Evolutionary conservation across 169 alveolate genomes (phyloP).

Genomic region (Plasmodium gonderi): DNA sequence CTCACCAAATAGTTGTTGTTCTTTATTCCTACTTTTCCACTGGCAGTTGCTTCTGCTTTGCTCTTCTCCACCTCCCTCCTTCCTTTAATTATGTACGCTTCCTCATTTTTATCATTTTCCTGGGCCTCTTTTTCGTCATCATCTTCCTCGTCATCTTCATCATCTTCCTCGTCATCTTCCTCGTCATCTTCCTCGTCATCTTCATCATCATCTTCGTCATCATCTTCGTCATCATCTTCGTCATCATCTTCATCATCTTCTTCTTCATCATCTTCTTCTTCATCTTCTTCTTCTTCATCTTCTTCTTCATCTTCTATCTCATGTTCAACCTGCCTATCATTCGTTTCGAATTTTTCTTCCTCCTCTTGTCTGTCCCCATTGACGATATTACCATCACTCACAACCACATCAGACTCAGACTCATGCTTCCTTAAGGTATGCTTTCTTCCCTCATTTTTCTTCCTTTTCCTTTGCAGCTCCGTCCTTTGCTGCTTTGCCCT

Average conservation of each 20-base stretch:
- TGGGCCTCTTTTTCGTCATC: too few relatives aligned
- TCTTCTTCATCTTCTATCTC: neutral
- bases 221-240: slow-evolving; percentile 3
- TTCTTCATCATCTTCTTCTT: slow-evolving; percentile 6
- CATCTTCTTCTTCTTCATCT: neutral
- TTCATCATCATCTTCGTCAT: neutral
- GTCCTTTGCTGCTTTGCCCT: too few relatives aligned
- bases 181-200: neutral
- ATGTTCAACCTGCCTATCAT: neutral
- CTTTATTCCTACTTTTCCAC: neutral
- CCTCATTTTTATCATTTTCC: neutral
- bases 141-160: neutral
- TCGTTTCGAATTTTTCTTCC: neutral
- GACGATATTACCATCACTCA: neutral
- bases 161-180: neutral
- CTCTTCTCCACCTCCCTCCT: neutral
- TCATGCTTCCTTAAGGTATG: neutral
- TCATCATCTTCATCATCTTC: neutral
- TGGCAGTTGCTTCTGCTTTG: neutral
- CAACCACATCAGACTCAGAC: neutral
- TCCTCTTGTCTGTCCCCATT: neutral
- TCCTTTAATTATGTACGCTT: neutral
- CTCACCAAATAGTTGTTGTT: slow-evolving; percentile 1
- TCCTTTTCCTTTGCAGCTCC: neutral
- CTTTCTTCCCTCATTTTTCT: neutral